Conservation (phyloP, 306 rosid species). For the Hippophae tibetana region DNA sequence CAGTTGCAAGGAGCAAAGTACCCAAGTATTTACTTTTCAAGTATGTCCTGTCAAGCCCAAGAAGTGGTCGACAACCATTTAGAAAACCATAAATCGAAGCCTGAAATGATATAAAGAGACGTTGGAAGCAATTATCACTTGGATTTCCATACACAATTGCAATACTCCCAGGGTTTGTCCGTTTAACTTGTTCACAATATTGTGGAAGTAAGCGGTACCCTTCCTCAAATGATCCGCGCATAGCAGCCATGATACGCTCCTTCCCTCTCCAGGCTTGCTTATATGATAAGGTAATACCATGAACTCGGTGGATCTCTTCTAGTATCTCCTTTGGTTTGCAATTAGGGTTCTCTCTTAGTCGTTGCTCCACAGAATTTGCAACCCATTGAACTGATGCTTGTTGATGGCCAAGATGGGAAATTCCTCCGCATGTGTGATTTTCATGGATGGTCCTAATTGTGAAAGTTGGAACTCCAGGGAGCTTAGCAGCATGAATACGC, state of each 20-base stretch:
- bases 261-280: constrained; percentile 95
- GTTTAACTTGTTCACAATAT: constrained; percentile 73
- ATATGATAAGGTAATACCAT: constrained; percentile 79
- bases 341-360: constrained; percentile 69
- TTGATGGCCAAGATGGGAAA: constrained; percentile 81
- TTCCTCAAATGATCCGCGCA: constrained; percentile 92
- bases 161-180: constrained; percentile 73
- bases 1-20: constrained; percentile 68
- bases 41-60: constrained; percentile 72
- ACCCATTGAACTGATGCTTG: constrained; percentile 96
- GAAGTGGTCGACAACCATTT: constrained; percentile 74
- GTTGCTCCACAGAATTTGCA: constrained; percentile 75
- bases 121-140: constrained; percentile 63
- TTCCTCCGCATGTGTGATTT: constrained; percentile 71
- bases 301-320: constrained; percentile 82
- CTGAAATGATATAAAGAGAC: constrained; percentile 73
- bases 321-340: constrained; percentile 84
- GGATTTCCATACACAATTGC: constrained; percentile 68
- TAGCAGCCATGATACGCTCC: constrained; percentile 90
- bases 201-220: constrained; percentile 82
- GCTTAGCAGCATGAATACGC: constrained; percentile 94
- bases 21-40: constrained; percentile 77
- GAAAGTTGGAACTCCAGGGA: constrained; percentile 85
- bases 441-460: constrained; percentile 74
- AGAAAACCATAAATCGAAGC: constrained; percentile 80